phyloP scores from a whole-genome alignment of 306 rosid species.

The Medicago arabica region DNA sequence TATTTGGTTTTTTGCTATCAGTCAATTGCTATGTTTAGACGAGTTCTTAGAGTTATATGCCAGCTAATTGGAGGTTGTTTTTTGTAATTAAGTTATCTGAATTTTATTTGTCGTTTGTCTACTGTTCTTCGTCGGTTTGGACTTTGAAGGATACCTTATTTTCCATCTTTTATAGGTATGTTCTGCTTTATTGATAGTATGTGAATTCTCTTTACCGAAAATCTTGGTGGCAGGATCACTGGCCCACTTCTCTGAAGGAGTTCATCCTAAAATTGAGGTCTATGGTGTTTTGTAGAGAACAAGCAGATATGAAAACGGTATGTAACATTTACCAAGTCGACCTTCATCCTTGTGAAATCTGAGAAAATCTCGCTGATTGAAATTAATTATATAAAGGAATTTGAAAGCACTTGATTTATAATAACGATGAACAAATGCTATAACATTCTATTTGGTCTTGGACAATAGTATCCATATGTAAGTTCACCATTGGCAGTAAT shows the following conservation, averaged over 20 bases:
- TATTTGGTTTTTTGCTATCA: slow-evolving; percentile 14
- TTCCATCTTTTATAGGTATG: slow-evolving; percentile 31
- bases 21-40: slow-evolving; percentile 20
- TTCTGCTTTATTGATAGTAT: slow-evolving; percentile 30
- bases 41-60: slow-evolving; percentile 15
- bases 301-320: slow-evolving; percentile 66
- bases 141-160: slow-evolving; percentile 5
- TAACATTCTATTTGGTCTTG: slow-evolving; percentile 1
- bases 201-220: slow-evolving; percentile 26
- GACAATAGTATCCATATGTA: slow-evolving; percentile 10
- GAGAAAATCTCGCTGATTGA: slow-evolving; percentile 20
- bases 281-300: slow-evolving; percentile 69
- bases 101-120: slow-evolving; percentile 24
- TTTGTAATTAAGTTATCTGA: neutral
- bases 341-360: slow-evolving; percentile 25
- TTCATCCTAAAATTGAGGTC: slow-evolving; percentile 64
- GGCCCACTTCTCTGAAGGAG: slow-evolving; percentile 78
- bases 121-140: neutral
- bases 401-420: neutral
- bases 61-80: slow-evolving; percentile 11
- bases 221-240: slow-evolving; percentile 62
- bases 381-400: slow-evolving; percentile 26
- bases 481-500: neutral
- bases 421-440: slow-evolving; percentile 11
- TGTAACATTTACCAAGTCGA: slow-evolving; percentile 34